Evolutionary conservation across 2,329 filamentous ascomycete species (phyloP), one percentile per base, ranked within the genome.

Genomic region (Fusarium falciforme): DNA sequence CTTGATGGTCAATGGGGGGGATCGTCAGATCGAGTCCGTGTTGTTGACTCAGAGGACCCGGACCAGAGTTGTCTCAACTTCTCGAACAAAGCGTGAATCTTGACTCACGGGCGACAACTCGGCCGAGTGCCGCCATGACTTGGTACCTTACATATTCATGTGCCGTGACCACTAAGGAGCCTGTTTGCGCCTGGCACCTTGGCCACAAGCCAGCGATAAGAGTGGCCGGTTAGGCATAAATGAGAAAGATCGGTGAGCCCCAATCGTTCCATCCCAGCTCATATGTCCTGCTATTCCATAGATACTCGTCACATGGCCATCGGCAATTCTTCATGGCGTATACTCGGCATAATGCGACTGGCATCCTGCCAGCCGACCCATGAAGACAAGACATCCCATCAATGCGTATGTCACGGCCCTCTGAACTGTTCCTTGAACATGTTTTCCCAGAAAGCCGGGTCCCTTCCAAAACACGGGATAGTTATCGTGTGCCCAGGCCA

Each of bases 391-490:
- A n/a, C 47, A 64, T 61, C 40, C 49, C 47, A 67, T 54, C 59
- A 67, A 54, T 10, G 64, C 59, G 14, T 67, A 71, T 12, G 75
- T 73, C 8, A 71, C 27, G 35, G 33, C 40, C 38, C 70, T 58
- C 44, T 67, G 68, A 16, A 49, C 55, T 5, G n/a, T 29, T 25
- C 49, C 27, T 58, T 69, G 67, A 20, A 59, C 54, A 12, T 33
- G 16, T 16, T 27, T 49, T 6, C 72, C 72, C 17, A 76, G 22
- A 27, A 74, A 61, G 7, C n/a, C 12, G 12, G 74, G 76, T 2
- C 75, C 76, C 9, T 57, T 60, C 60, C 64, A 75, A 14, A 77
- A 66, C 16, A 77, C 64, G 29, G 75, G 74, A 59, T 75, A 77
- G 17, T 74, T 77, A 12, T 75, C 75, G n/a, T 76, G 70, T 9